phyloP scores from a whole-genome alignment of 768 basidiomycete species.

The Pleurotus ostreatus region DNA sequence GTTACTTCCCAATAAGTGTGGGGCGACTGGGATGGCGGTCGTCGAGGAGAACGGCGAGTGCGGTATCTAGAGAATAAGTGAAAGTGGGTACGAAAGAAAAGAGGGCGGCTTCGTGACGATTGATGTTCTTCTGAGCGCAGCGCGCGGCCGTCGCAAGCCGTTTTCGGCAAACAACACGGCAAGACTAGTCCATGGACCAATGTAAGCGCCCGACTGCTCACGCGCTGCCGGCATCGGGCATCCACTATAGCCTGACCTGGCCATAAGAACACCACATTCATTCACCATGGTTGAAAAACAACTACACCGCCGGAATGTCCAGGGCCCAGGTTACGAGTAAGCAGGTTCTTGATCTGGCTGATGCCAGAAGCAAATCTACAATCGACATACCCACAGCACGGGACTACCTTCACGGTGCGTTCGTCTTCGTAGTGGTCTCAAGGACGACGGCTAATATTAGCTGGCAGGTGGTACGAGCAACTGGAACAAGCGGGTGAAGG shows the following conservation, averaged over 20 bases:
- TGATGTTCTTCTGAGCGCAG: no score
- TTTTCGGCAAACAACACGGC: no score
- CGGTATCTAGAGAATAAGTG: not conserved
- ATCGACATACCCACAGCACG: constrained; percentile 40
- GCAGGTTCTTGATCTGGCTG: constrained; percentile 51
- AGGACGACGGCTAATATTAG: constrained; percentile 8
- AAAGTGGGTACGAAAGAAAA: not conserved
- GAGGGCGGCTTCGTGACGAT: not conserved
- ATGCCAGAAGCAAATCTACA: constrained; percentile 40
- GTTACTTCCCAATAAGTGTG: not conserved
- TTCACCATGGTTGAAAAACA: no score
- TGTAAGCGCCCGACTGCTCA: no score
- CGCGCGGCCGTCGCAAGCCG: no score
- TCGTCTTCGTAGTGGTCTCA: not conserved
- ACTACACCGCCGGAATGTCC: constrained; percentile 4
- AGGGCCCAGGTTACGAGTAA: constrained; percentile 31
- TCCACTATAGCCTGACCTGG: not conserved
- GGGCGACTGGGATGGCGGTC: not conserved
- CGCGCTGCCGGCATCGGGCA: not conserved
- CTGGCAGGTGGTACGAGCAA: constrained; percentile 41
- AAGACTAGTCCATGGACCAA: no score
- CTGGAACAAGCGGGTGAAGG: constrained; percentile 44
- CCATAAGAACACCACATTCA: no score
- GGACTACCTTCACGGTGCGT: constrained; percentile 49
- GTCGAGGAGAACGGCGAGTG: not conserved